A percentile compares a stretch with the other conserved stretches of the same genome.
Evolutionary conservation across 345 rosid species (phyloP).

Genomic region (Brassica cretica): DNA sequence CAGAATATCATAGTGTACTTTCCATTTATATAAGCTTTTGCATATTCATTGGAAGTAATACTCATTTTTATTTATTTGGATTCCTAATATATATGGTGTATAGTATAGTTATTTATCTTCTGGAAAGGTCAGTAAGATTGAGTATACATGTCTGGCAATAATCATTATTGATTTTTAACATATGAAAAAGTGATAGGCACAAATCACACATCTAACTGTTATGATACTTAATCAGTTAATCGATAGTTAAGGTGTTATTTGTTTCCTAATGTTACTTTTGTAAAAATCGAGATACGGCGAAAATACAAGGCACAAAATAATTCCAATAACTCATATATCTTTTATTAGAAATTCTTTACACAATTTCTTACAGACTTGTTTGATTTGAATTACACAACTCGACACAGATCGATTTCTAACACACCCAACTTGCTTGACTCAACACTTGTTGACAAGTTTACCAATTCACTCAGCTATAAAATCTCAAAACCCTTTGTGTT

Average conservation of each 20-base stretch:
- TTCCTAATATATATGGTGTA: not conserved
- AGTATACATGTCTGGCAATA: not conserved
- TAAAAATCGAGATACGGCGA: too few species aligned
- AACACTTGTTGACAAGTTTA: too few species aligned
- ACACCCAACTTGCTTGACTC: too few species aligned
- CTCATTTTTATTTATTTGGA: not conserved
- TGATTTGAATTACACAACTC: too few species aligned
- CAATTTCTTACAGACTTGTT: too few species aligned
- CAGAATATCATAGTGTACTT: conserved; percentile 4
- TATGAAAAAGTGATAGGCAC: not conserved
- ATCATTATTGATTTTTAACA: not conserved
- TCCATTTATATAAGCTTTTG: conserved; percentile 3
- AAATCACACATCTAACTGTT: not conserved
- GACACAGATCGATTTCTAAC: too few species aligned
- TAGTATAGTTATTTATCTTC: not conserved
- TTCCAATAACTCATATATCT: too few species aligned
- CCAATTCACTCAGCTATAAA: too few species aligned
- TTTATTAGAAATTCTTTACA: too few species aligned
- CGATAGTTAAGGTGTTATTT: not conserved
- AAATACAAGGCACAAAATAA: too few species aligned
- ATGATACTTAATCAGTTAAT: not conserved
- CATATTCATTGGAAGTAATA: not conserved
- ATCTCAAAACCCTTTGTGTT: too few species aligned
- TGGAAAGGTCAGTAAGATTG: not conserved
- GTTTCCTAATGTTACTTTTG: not conserved